Evolutionary conservation across 371 early-diverging fungal species (phyloP), one percentile per base, ranked within the genome.

Genomic region (Hamiltosporidium magnivora): DNA sequence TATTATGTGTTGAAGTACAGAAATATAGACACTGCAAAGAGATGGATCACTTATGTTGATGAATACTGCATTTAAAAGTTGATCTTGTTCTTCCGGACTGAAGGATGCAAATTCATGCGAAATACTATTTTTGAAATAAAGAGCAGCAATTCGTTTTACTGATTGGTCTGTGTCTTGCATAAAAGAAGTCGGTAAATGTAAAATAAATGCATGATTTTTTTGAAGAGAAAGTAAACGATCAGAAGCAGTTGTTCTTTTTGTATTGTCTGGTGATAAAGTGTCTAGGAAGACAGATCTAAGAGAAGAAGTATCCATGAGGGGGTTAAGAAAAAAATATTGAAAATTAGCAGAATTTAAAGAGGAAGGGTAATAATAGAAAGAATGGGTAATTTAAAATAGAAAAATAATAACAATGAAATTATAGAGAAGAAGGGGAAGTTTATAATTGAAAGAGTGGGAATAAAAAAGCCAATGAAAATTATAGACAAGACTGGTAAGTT

Each of bases 41-140:
- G 14, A 55, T 55, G 3, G 55, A 55, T 55, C 55, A 36, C n/a
- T 11, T 55, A 11, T 3, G 3, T 4, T 55, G n/a, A 55, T 55
- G 3, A 55, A 36, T n/a, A 55, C 36, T n/a, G 14, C 14, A 25
- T 55, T 55, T n/a, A 14, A 3, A 3, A 55, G 4, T n/a, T 11
- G 36, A 4, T n/a, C 4, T 36, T 39, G 44, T 14, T 39, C 63
- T 44, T 39, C 70, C 59, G 43, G 54, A 61, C 8, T 49, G 4
- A 43, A 14, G 25, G 6, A 25, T 58, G 62, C 71, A 75, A 6
- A 69, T 56, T 4, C 54, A 54, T n/a, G 61, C 62, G 25, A 25
- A 12, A 79, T 49, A 49, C 68, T 42, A 67, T 76, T 79, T 62
- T 66, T 70, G 58, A 74, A 73, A 68, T 58, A 79, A 41, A 76